Evolutionary conservation across 805 yeast genomes (phyloP), one percentile per base, ranked within the genome.

Genomic region (Starmerella gropengiesseri): DNA sequence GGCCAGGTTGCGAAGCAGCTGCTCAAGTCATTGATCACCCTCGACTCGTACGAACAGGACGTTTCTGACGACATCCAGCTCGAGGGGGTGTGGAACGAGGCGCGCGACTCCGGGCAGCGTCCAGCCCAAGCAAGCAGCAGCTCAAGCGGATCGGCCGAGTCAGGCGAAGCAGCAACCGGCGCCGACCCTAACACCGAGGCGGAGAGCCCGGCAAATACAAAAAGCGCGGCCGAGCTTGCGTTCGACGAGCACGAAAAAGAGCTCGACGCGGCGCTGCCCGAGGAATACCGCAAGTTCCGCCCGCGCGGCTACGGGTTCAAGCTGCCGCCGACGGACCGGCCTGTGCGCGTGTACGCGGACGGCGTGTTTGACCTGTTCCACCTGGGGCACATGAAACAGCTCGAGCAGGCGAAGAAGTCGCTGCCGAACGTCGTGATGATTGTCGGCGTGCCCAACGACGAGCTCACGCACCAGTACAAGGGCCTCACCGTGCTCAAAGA

Each of bases 301-400:
- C 95, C 95, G 19, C 62, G 63, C 25, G 95, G 95, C 2, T 85
- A 64, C 64, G 68, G 67, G 52, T 74, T 91, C 61, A 85, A 84
- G 53, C 53, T 78, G 20, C 98, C 98, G 2, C 93, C 95, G 2
- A 66, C 60, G 4, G 91, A 81, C 56, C 71, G 95, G 46, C 87
- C 95, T 1, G 76, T 91, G 22, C 72, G 98, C 47, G 75, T 91
- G n/a, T 91, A 91, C 60, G 98, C 98, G 5, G 98, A 91, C 63
- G 98, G 98, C 41, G 95, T 91, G 16, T 91, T 91, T 67, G 98
- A 91, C 63, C 66, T 91, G 49, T 91, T 91, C 66, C 98, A 91
- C 63, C 61, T 91, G 57, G 98, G 98, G 19, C 98, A 91, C 60
- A 91, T 91, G 98, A 77, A 86, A 58, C 98, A 91, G 62, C 69